Evolutionary conservation across 192 early-diverging fungal genomes (phyloP), one percentile per base, ranked within the genome.

Genomic region (Linnemannia elongata): DNA sequence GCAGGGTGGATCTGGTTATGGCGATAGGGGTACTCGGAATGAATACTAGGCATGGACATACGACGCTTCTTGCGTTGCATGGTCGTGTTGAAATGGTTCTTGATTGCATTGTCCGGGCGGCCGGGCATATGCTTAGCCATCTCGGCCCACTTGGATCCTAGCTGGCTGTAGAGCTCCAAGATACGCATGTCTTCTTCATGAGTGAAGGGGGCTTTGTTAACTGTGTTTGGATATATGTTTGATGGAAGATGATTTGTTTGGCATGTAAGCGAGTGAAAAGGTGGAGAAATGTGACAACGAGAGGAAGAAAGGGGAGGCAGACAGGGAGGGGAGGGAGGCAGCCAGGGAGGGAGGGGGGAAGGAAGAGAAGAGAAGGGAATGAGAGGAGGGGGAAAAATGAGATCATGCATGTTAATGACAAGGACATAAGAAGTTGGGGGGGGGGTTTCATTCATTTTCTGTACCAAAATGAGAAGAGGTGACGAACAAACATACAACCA

Each of bases 21-120:
- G 36, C 42, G 76, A 68, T 47, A 77, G 30, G 38, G 77, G 45
- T 57, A 71, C 1, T 74, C 57, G 5, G 82, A 38, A 54, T 80
- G 78, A 13, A 86, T 86, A 0, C 45, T 27, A n/a, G 78, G 78
- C 74, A 86, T 80, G 54, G 79, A 77, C 78, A 86, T 77, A 4
- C 81, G 81, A 35, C 83, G 69, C 72, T 87, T 87, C 79, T 87
- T 87, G 22, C 84, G 72, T 45, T 87, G 84, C 84, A 87, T 87
- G 47, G 84, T 87, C 0, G 84, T 87, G 47, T 87, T 87, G 72
- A 87, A 87, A 35, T 87, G 84, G 72, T 87, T 87, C 76, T 87
- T 87, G 79, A 87, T 87, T 24, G 84, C 84, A 57, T 87, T 87
- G 47, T 87, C 84, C 0, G 84, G 84, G 35, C 84, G 35, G 1